Percentiles rank a stretch among this genome's conserved stretches.
Conservation (phyloP, 2,329 filamentous ascomycete genomes). For the Cladosporium velox region DNA sequence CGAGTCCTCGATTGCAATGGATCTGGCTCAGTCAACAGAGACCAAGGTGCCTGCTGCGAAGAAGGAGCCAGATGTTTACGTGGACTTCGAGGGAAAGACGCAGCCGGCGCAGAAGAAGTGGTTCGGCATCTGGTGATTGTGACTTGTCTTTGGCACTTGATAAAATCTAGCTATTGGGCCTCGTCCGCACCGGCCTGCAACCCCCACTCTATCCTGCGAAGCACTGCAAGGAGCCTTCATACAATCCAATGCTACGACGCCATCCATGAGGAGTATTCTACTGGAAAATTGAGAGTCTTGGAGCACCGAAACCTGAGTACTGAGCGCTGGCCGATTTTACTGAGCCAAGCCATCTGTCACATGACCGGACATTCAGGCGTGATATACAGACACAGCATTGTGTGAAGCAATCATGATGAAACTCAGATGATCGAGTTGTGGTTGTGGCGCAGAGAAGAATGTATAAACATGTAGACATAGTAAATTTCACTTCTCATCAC, state of each 20-base stretch:
- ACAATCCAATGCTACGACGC: neutral
- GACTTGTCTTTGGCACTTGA: neutral
- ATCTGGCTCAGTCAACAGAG: constrained; percentile 39
- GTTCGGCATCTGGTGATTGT: constrained; percentile 72
- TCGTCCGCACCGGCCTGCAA: neutral
- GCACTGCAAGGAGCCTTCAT: neutral
- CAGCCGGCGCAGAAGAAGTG: constrained; percentile 71
- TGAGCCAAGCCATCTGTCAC: neutral
- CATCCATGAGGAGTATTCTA: neutral
- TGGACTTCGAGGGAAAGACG: constrained; percentile 46
- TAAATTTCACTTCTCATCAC: neutral
- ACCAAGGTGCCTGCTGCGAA: constrained; percentile 22
- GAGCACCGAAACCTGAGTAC: neutral
- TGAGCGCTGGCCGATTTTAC: neutral
- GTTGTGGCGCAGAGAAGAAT: neutral
- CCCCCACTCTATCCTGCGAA: neutral
- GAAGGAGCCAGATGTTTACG: constrained; percentile 36
- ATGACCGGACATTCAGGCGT: neutral
- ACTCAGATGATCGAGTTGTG: neutral
- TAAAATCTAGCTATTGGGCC: neutral
- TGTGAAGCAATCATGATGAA: neutral
- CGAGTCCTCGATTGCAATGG: constrained; percentile 33
- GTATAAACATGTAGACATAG: neutral
- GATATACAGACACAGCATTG: neutral
- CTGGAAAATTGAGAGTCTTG: neutral